Conservation (phyloP, 1,284 basidiomycete genomes). For the Puccinia polysora region DNA sequence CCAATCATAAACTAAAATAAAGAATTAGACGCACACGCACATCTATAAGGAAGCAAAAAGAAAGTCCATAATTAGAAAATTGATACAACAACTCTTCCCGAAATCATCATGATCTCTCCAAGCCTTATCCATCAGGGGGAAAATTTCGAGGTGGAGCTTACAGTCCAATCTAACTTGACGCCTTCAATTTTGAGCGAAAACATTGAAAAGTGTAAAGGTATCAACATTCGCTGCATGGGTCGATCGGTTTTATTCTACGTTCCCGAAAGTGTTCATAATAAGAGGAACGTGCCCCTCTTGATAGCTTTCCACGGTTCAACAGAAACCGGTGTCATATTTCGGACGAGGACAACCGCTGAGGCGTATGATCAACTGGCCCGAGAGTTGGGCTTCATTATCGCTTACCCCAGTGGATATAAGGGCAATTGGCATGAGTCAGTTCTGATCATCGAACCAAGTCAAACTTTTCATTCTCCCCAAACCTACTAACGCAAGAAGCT, state of each 20-base stretch:
- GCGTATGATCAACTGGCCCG: constrained; percentile 32
- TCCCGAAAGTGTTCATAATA: neutral
- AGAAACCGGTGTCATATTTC: constrained; percentile 26
- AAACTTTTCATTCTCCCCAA: neutral
- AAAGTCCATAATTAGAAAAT: too few species aligned
- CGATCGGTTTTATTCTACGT: constrained; percentile 34
- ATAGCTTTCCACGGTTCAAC: constrained; percentile 41
- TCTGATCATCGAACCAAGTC: neutral
- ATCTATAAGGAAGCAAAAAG: too few species aligned
- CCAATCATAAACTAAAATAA: too few species aligned
- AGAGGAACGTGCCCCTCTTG: constrained; percentile 14
- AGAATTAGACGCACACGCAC: too few species aligned
- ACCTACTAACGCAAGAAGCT: neutral
- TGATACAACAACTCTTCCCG: too few species aligned
- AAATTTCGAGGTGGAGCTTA: neutral
- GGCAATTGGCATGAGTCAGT: constrained; percentile 41
- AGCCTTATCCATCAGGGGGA: neutral
- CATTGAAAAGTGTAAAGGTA: neutral
- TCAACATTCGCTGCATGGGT: neutral
- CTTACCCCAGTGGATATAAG: constrained; percentile 37
- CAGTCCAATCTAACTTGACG: neutral
- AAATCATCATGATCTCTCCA: neutral
- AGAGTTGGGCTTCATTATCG: constrained; percentile 18
- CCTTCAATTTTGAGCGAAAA: neutral
- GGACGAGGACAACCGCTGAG: constrained; percentile 17